Percentiles rank a stretch among this genome's conserved stretches.
Evolutionary conservation across 176 grass and related monocot species (phyloP).

Genomic region (Themeda triandra): DNA sequence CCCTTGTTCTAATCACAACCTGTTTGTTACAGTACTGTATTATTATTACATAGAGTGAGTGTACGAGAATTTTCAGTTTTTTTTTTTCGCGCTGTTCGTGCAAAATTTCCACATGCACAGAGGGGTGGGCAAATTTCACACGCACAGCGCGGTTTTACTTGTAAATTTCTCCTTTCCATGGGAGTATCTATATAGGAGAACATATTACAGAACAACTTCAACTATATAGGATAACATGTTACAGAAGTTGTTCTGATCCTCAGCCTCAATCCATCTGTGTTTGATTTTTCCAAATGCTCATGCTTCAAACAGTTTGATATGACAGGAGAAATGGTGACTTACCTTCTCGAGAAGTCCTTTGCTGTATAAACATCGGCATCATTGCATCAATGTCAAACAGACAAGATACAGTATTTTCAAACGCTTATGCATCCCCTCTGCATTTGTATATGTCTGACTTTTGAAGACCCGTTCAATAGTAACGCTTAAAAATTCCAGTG

Average conservation of each 20-base stretch:
- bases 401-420: neutral
- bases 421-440: neutral
- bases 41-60: neutral
- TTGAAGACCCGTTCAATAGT: neutral
- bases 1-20: conserved; percentile 13
- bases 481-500: neutral
- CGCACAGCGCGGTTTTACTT: conserved; percentile 7
- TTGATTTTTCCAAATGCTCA: neutral
- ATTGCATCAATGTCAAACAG: neutral
- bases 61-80: neutral
- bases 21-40: neutral
- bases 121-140: conserved; percentile 19
- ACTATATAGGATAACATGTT: too few relatives aligned
- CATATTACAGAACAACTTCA: too few relatives aligned
- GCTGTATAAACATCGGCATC: neutral
- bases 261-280: neutral
- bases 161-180: neutral
- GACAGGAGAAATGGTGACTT: neutral
- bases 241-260: neutral
- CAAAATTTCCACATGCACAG: conserved; percentile 3
- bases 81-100: conserved; percentile 23
- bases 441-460: conserved; percentile 21
- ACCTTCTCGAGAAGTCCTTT: neutral
- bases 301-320: neutral
- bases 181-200: too few relatives aligned